These are phyloP conservation scores for Entelexis paramagnoliae DNA, from an alignment of 1,139 yeast species.

Conservation along the genomic window DNA sequence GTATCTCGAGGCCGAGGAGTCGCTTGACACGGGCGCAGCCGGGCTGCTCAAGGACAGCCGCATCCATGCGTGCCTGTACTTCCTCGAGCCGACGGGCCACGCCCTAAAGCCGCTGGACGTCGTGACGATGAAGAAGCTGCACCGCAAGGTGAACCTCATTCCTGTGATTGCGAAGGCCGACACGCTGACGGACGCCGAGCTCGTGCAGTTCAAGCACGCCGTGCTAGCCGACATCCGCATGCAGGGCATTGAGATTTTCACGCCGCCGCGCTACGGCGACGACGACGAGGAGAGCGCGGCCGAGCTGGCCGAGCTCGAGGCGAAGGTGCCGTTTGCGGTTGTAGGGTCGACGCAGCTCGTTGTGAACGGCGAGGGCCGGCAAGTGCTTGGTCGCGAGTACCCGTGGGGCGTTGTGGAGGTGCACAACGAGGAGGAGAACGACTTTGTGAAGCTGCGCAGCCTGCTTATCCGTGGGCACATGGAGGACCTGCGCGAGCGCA, in stretches of 20 bases:
- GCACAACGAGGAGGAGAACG: slow-evolving; percentile 90
- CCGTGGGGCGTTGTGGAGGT: slow-evolving; percentile 99
- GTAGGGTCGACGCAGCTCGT: slow-evolving; percentile 81
- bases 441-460: slow-evolving; percentile 83
- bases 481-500: slow-evolving; percentile 88
- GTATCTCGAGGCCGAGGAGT: slow-evolving; percentile 79
- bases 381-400: slow-evolving; percentile 84
- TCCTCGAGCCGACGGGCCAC: slow-evolving; percentile 97
- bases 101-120: slow-evolving; percentile 82
- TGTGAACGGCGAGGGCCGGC: slow-evolving; percentile 61
- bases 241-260: slow-evolving; percentile 69
- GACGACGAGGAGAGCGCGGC: slow-evolving; percentile 73
- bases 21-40: slow-evolving; percentile 37
- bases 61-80: slow-evolving; percentile 77
- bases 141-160: slow-evolving; percentile 82
- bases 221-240: slow-evolving; percentile 65
- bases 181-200: slow-evolving; percentile 82
- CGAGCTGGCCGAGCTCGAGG: slow-evolving; percentile 58
- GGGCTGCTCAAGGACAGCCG: slow-evolving; percentile 56
- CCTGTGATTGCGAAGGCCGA: slow-evolving; percentile 95
- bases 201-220: slow-evolving; percentile 54
- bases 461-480: slow-evolving; percentile 79
- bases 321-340: slow-evolving; percentile 82
- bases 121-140: slow-evolving; percentile 77
- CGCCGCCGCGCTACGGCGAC: slow-evolving; percentile 66